Conservation (phyloP, 1,284 basidiomycete genomes). For the Papiliotrema fonsecae region DNA sequence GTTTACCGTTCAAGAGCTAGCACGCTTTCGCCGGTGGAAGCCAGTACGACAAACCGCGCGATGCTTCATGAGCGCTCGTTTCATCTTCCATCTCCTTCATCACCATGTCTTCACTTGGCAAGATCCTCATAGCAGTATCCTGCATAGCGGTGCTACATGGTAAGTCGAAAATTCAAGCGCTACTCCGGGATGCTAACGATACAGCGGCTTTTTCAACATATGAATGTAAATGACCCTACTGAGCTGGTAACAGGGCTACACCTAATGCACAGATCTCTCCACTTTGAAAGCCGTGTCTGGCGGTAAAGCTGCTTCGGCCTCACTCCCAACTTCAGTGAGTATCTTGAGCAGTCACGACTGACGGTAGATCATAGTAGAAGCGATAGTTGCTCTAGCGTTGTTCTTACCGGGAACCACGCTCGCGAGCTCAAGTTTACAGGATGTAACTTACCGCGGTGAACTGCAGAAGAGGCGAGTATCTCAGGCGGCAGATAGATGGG, state of each 20-base stretch:
- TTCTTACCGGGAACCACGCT: slow-evolving; percentile 42
- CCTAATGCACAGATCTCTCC: slow-evolving; percentile 36
- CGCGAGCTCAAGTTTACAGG: slow-evolving; percentile 28
- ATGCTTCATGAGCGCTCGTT: no score
- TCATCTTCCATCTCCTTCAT: no score
- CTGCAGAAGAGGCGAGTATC: slow-evolving; percentile 32
- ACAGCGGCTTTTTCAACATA: slow-evolving; percentile 48
- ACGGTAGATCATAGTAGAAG: slow-evolving; percentile 43
- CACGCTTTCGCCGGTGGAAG: no score
- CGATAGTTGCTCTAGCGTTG: slow-evolving; percentile 32
- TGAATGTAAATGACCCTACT: slow-evolving; percentile 32
- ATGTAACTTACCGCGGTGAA: slow-evolving; percentile 47
- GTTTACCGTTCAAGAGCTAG: no score
- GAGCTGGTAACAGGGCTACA: not conserved
- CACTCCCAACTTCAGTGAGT: slow-evolving; percentile 37
- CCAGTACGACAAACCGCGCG: no score
- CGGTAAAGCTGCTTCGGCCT: slow-evolving; percentile 7
- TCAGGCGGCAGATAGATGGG: not conserved
- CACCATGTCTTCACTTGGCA: no score
- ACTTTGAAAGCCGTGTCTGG: slow-evolving; percentile 43
- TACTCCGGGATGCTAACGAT: no score
- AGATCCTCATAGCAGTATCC: no score
- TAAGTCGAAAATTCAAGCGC: no score
- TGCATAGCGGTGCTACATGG: no score
- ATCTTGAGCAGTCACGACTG: no score